These are phyloP conservation scores for Ustilago lituana DNA, from an alignment of 1,284 basidiomycete genomes.

Conservation along the genomic window DNA sequence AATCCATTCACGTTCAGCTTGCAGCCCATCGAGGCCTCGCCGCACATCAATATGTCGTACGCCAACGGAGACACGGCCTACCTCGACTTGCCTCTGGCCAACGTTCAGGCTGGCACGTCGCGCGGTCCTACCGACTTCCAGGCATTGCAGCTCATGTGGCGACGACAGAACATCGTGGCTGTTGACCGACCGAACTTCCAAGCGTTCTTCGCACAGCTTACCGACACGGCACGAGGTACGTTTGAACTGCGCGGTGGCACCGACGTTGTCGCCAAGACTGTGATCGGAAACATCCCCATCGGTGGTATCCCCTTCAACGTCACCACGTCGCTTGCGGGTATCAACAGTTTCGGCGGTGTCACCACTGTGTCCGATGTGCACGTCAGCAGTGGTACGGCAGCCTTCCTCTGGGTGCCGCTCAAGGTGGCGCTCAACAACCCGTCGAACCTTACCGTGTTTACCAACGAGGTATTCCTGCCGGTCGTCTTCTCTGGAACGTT, in stretches of 20 bases:
- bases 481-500: slow-evolving; percentile 73
- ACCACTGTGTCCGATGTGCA: slow-evolving; percentile 69
- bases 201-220: slow-evolving; percentile 74
- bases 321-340: slow-evolving; percentile 72
- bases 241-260: slow-evolving; percentile 74
- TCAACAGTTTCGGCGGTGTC: slow-evolving; percentile 49
- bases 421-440: slow-evolving; percentile 51
- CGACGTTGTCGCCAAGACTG: slow-evolving; percentile 74
- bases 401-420: slow-evolving; percentile 38
- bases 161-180: slow-evolving; percentile 72
- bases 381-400: slow-evolving; percentile 51
- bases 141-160: slow-evolving; percentile 71
- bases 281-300: slow-evolving; percentile 77
- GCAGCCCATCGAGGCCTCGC: slow-evolving; percentile 73
- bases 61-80: slow-evolving; percentile 73
- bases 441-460: slow-evolving; percentile 74
- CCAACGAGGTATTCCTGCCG: slow-evolving; percentile 73
- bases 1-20: slow-evolving; percentile 82
- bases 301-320: slow-evolving; percentile 75
- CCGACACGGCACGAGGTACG: slow-evolving; percentile 70
- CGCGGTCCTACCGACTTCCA: slow-evolving; percentile 73
- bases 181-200: slow-evolving; percentile 73
- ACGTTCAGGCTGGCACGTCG: slow-evolving; percentile 74
- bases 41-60: slow-evolving; percentile 72
- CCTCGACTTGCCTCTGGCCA: slow-evolving; percentile 72